Evolutionary conservation across 2,329 filamentous ascomycete genomes (phyloP).

Genomic region (Monilinia vaccinii-corymbosi): DNA sequence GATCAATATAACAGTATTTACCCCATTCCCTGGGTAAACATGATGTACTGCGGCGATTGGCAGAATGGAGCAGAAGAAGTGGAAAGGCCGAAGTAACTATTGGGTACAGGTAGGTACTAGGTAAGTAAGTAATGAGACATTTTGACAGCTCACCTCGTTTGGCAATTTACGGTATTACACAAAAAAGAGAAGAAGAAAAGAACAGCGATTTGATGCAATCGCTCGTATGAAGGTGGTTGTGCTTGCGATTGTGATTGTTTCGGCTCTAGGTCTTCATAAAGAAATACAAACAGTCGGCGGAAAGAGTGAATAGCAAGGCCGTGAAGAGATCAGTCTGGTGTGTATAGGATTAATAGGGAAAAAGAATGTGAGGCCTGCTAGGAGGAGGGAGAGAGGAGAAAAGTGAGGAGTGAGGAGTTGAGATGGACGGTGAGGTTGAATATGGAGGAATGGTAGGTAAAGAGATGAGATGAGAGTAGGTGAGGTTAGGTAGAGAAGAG

Average conservation of each 20-base stretch:
- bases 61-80: background rate
- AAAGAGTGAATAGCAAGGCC: background rate
- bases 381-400: background rate
- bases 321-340: background rate
- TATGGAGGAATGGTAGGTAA: background rate
- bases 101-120: background rate
- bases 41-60: background rate
- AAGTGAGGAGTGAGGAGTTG: background rate
- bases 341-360: background rate
- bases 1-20: background rate
- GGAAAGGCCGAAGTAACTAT: background rate
- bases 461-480: background rate
- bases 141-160: constrained; percentile 11
- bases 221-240: background rate
- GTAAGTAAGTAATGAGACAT: background rate
- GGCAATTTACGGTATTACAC: background rate
- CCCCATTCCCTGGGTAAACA: constrained; percentile 2
- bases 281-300: background rate
- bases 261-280: background rate
- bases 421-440: background rate
- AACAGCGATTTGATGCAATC: background rate
- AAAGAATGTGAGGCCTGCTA: constrained; percentile 2
- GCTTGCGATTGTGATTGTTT: background rate
- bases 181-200: no score
- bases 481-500: background rate